Evolutionary conservation across 306 rosid species (phyloP).

Genomic region (Macrotyloma uniflorum): DNA sequence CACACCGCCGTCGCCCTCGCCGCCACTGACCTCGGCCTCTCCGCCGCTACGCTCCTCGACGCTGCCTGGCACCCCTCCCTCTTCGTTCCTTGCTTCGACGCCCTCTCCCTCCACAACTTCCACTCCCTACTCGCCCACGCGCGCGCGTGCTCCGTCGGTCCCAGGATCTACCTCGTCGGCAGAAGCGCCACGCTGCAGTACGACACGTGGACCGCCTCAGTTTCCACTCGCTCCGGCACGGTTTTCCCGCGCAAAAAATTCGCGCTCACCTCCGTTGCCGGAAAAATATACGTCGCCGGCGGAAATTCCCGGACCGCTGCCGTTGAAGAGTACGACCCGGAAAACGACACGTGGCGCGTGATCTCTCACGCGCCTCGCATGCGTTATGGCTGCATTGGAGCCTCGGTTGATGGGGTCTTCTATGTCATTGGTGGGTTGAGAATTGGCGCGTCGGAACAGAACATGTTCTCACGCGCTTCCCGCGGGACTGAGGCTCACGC

Average conservation of each 20-base stretch:
- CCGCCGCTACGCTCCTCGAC: slow-evolving; percentile 45
- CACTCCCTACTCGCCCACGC: slow-evolving; percentile 58
- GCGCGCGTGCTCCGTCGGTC: slow-evolving; percentile 56
- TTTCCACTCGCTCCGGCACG: slow-evolving; percentile 49
- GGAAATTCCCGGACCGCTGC: slow-evolving; percentile 45
- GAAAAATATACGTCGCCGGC: slow-evolving; percentile 67
- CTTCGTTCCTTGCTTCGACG: slow-evolving; percentile 45
- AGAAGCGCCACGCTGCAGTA: slow-evolving; percentile 54
- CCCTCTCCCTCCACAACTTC: slow-evolving; percentile 32
- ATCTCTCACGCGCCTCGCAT: slow-evolving; percentile 51
- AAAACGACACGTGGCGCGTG: slow-evolving; percentile 53
- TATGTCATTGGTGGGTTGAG: slow-evolving; percentile 70
- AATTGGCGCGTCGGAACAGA: slow-evolving; percentile 48
- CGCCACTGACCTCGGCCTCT: slow-evolving; percentile 52
- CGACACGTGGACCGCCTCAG: slow-evolving; percentile 65
- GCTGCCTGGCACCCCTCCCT: slow-evolving; percentile 50
- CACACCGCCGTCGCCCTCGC: slow-evolving; percentile 52
- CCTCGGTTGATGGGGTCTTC: slow-evolving; percentile 56
- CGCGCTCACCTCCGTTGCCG: slow-evolving; percentile 53
- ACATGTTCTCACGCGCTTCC: slow-evolving; percentile 37
- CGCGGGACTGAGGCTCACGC: slow-evolving; percentile 54
- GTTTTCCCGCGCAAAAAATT: slow-evolving; percentile 64
- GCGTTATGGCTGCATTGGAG: slow-evolving; percentile 77
- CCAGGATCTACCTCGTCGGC: slow-evolving; percentile 58
- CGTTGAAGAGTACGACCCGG: slow-evolving; percentile 69